A percentile compares a stretch with the other conserved stretches of the same genome.
phyloP scores from a whole-genome alignment of 768 basidiomycete species.

The Boletus rex-veris region DNA sequence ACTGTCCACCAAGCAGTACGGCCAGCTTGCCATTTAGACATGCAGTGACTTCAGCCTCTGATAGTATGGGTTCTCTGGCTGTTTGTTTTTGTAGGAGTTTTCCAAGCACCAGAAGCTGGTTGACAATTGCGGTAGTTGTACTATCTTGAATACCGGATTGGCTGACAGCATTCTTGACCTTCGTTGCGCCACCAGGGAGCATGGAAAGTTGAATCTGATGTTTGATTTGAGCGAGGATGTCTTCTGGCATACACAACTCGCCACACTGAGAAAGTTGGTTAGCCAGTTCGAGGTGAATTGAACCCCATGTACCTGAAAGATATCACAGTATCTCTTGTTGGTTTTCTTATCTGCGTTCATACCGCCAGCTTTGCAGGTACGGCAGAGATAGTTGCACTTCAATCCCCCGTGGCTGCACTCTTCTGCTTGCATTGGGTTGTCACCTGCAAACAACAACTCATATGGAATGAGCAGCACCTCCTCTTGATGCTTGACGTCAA shows the following conservation, averaged over 20 bases:
- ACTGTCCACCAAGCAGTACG: background rate
- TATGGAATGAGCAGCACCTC: slow-evolving; percentile 25
- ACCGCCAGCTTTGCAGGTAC: slow-evolving; percentile 32
- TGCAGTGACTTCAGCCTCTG: background rate
- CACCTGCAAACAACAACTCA: slow-evolving; percentile 17
- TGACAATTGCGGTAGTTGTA: slow-evolving; percentile 27
- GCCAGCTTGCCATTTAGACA: slow-evolving; percentile 5
- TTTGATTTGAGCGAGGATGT: background rate
- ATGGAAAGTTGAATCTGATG: slow-evolving; percentile 4
- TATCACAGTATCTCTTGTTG: slow-evolving; percentile 22
- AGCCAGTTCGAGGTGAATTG: too few species aligned
- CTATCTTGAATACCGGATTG: slow-evolving; percentile 37
- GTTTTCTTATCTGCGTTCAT: slow-evolving; percentile 19
- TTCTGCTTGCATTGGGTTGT: slow-evolving; percentile 39
- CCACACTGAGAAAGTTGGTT: background rate
- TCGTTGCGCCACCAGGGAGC: slow-evolving; percentile 5
- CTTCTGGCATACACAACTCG: slow-evolving; percentile 2
- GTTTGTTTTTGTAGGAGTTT: background rate
- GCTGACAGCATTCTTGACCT: slow-evolving; percentile 22
- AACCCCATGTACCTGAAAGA: slow-evolving; percentile 14
- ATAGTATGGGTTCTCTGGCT: background rate
- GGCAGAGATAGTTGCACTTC: slow-evolving; percentile 32
- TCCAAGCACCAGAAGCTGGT: slow-evolving; percentile 32
- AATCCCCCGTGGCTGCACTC: slow-evolving; percentile 34
- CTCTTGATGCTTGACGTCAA: slow-evolving; percentile 20